Base-by-base conservation (phyloP, 257 asterid genomes). In the Nicotiana attenuata region DNA sequence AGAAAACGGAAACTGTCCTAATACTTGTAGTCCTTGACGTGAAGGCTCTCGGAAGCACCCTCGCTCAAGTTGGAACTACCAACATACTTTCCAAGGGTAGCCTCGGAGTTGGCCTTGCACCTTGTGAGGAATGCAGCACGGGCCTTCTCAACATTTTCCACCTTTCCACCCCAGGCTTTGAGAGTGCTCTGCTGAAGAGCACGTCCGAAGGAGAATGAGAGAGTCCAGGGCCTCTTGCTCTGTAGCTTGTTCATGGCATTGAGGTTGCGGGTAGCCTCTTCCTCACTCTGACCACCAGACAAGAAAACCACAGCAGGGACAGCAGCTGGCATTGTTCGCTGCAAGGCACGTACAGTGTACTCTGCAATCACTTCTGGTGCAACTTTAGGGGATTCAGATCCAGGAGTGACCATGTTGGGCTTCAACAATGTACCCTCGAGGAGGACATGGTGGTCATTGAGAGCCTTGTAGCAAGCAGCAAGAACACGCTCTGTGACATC, bases 281-380 rank as follows among this genome's bases (percentile, higher is more conserved):
- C 98, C 85, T 94, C 97, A 31, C 98, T 94, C 90, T 94, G 98
- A 17, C 98, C 98, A 76, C 98, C 98, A 5, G 98, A 94, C 82
- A 94, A 84, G 82, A 95, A 95, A 81, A 95, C 99, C 0, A 93
- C 98, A 6, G 97, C 99, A 0, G 99, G 99, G 17, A 95, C 99
- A 5, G 99, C 99, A 75, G 92, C 67, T 2, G 99, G 99, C 99
- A 95, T 90, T 6, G 99, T 95, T 68, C 99, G 92, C 79, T 92
- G 98, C 88, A 95, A 71, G 35, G 99, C 95, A 65, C 95, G 93
- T 5, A 95, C 96, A 0, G 99, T 93, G 90, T 92, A 82, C 84
- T 91, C 97, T 10, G 99, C 99, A 13, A 94, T 65, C 3, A 91
- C 92, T 78, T 92, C 97, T 0, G 93, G 93, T 20, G 92, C 85